Conservation (phyloP, 805 yeast genomes). For the Yarrowia porcina region DNA sequence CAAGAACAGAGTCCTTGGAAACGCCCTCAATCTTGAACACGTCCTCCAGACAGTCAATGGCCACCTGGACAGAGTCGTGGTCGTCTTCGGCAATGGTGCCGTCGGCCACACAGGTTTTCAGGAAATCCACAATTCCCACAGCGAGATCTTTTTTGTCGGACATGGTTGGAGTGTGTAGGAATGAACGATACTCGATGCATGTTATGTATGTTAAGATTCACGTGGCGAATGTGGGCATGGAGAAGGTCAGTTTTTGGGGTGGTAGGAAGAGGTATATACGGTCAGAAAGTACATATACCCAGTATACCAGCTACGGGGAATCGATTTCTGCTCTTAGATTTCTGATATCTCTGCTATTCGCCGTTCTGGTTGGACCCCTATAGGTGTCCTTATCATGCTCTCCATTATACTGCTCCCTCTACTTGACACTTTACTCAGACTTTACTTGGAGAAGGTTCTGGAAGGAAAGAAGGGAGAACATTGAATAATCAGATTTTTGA, state of each 20-base stretch:
- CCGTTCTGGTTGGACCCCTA: too few species aligned
- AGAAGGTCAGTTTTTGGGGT: too few species aligned
- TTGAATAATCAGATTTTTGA: too few species aligned
- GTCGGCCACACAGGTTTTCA: constrained; percentile 54
- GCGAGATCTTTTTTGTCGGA: constrained; percentile 44
- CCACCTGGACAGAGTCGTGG: constrained; percentile 86
- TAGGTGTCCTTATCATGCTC: too few species aligned
- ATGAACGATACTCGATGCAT: not conserved
- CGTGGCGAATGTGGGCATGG: not conserved
- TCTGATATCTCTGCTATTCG: too few species aligned
- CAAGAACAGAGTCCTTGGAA: constrained; percentile 35
- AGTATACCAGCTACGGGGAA: too few species aligned
- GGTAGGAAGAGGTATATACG: too few species aligned
- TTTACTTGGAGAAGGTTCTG: constrained; percentile 5
- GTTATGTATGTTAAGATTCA: not conserved
- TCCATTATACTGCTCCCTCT: too few species aligned
- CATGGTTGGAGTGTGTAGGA: not conserved
- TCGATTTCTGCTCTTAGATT: too few species aligned
- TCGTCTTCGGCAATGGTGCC: constrained; percentile 74
- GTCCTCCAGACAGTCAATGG: constrained; percentile 87
- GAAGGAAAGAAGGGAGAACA: not conserved
- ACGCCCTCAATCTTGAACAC: constrained; percentile 67
- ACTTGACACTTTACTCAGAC: not conserved
- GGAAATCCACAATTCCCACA: constrained; percentile 67
- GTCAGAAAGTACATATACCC: too few species aligned